phyloP scores from a whole-genome alignment of 257 asterid species.

The Leptodermis oblonga region DNA sequence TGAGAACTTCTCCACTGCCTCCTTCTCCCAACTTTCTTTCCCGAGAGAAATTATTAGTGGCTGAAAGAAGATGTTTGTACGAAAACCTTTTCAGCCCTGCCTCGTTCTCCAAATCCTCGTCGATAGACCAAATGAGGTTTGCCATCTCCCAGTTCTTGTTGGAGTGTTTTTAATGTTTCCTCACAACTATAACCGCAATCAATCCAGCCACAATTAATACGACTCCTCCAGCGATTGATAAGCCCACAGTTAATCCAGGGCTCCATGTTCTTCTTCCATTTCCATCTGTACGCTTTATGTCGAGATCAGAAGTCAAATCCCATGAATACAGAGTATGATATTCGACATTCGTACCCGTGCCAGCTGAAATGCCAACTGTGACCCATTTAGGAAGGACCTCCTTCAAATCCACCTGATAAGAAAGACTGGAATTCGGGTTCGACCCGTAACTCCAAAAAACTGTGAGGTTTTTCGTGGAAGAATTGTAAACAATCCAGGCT shows the following conservation, averaged over 20 bases:
- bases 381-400: constrained; percentile 31
- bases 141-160: constrained; percentile 9
- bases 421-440: constrained; percentile 23
- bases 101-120: constrained; percentile 36
- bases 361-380: constrained; percentile 34
- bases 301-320: constrained; percentile 28
- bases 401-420: constrained; percentile 21
- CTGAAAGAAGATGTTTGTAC: constrained; percentile 22
- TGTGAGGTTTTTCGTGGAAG: constrained; percentile 25
- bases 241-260: constrained; percentile 15
- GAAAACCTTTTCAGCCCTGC: constrained; percentile 36
- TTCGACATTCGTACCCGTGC: constrained; percentile 23
- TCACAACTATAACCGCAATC: not conserved
- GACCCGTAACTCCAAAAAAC: constrained; percentile 29
- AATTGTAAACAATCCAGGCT: constrained; percentile 29
- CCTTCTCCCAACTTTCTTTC: constrained; percentile 39
- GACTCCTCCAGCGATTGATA: constrained; percentile 12
- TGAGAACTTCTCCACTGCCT: constrained; percentile 36
- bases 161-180: constrained; percentile 14
- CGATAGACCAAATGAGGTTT: constrained; percentile 20
- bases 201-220: constrained; percentile 15
- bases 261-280: not conserved
- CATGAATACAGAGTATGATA: constrained; percentile 21
- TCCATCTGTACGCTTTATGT: not conserved
- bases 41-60: constrained; percentile 34